Percentiles rank a stretch among this genome's conserved stretches.
These are phyloP conservation scores for Pulveroboletus sp. DNA, from an alignment of 768 basidiomycete species.

Conservation along the genomic window DNA sequence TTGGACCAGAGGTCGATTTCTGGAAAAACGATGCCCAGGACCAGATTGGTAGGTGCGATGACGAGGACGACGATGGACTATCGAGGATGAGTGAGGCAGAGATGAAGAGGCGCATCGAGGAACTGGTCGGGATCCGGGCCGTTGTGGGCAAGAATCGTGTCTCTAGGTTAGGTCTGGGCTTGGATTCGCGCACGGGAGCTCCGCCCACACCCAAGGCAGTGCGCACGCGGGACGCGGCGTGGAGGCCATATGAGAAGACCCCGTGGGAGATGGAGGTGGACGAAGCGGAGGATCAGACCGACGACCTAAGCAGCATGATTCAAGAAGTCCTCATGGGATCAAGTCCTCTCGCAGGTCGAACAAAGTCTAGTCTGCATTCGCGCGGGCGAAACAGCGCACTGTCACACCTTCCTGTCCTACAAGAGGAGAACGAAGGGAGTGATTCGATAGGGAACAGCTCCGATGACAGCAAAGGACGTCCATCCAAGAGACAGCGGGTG, in stretches of 20 bases:
- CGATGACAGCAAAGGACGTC: constrained; percentile 12
- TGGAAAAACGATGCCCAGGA: constrained; percentile 5
- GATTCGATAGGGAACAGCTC: constrained; percentile 10
- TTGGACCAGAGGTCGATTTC: constrained; percentile 39
- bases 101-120: constrained; percentile 57
- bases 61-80: constrained; percentile 9
- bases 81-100: constrained; percentile 35
- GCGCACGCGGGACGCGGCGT: constrained; percentile 21
- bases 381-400: constrained; percentile 7
- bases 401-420: constrained; percentile 21
- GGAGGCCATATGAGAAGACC: constrained; percentile 16
- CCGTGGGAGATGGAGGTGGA: constrained; percentile 29
- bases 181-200: constrained; percentile 20
- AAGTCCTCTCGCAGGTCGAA: constrained; percentile 26
- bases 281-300: constrained; percentile 1
- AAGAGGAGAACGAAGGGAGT: constrained; percentile 26
- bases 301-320: constrained; percentile 3
- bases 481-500: constrained; percentile 21
- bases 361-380: constrained; percentile 4
- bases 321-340: constrained; percentile 22
- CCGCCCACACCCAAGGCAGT: constrained; percentile 29
- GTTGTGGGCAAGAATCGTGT: constrained; percentile 31
- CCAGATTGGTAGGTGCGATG: background rate
- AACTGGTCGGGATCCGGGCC: constrained; percentile 53
- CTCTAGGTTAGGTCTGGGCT: constrained; percentile 24